Conservation (phyloP, 192 early-diverging fungal genomes). For the Backusella liffmaniae region DNA sequence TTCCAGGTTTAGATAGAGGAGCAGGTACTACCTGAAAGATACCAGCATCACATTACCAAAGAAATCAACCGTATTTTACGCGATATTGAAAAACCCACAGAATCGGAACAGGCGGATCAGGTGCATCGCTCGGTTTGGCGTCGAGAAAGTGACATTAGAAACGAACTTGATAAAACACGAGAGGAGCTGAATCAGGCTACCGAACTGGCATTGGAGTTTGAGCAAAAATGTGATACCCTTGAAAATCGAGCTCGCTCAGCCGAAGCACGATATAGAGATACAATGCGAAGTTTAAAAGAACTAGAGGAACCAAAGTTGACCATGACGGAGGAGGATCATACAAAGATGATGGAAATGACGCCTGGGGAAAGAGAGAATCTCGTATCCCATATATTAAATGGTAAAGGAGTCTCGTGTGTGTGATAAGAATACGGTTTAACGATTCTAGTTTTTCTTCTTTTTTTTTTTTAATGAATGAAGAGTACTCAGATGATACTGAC, state of each 20-base stretch:
- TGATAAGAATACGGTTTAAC: not conserved
- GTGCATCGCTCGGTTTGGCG: constrained; percentile 31
- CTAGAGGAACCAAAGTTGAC: not conserved
- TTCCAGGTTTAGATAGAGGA: constrained; percentile 65
- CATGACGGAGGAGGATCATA: not conserved
- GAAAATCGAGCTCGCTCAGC: constrained; percentile 25
- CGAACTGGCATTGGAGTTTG: constrained; percentile 23
- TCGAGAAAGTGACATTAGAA: constrained; percentile 36
- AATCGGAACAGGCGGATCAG: constrained; percentile 26
- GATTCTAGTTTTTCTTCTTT: too few relatives aligned
- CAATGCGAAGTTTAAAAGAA: constrained; percentile 23
- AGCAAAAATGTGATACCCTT: constrained; percentile 27
- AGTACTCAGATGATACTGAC: constrained; percentile 51
- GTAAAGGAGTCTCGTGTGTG: constrained; percentile 7
- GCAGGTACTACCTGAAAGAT: constrained; percentile 68
- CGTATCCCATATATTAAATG: constrained; percentile 35
- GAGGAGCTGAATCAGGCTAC: constrained; percentile 24
- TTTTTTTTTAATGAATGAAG: not conserved
- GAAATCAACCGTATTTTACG: constrained; percentile 83
- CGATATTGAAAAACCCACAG: constrained; percentile 58
- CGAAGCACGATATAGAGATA: constrained; percentile 26
- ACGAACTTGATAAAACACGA: constrained; percentile 31
- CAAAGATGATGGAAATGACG: not conserved
- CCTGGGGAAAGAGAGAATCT: constrained; percentile 20
- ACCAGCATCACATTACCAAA: constrained; percentile 75